Conservation (phyloP, 2,329 filamentous ascomycete species). For the Paracorniculantispora psalliotae region DNA sequence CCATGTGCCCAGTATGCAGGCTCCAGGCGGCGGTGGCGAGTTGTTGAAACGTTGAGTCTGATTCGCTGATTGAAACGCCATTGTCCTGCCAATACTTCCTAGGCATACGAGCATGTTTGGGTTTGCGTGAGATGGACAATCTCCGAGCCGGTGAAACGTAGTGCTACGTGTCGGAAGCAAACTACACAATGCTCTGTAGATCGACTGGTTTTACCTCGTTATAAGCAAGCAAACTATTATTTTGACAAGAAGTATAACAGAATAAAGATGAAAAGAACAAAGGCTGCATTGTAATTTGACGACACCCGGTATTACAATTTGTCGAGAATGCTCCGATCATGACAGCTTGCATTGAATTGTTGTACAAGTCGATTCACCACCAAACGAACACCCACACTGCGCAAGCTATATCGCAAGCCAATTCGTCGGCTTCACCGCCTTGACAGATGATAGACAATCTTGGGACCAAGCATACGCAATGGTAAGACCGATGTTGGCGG, state of each 20-base stretch:
- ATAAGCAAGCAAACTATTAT: too few species aligned
- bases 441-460: neutral
- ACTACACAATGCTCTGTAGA: neutral
- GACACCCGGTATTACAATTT: too few species aligned
- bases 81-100: too few species aligned
- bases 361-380: neutral
- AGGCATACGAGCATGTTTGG: neutral
- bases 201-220: neutral
- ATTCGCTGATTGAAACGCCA: too few species aligned
- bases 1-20: too few species aligned
- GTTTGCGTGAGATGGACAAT: neutral
- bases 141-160: neutral
- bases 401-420: neutral
- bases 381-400: neutral
- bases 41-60: too few species aligned
- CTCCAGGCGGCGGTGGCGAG: too few species aligned
- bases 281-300: too few species aligned
- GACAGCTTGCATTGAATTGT: too few species aligned
- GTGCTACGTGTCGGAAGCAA: neutral
- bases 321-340: too few species aligned
- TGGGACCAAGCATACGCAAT: neutral
- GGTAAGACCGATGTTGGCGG: neutral
- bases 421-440: neutral
- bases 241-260: too few species aligned
- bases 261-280: too few species aligned